Conservation (phyloP, 2,329 filamentous ascomycete genomes). For the Aspergillus pseudoterreus region DNA sequence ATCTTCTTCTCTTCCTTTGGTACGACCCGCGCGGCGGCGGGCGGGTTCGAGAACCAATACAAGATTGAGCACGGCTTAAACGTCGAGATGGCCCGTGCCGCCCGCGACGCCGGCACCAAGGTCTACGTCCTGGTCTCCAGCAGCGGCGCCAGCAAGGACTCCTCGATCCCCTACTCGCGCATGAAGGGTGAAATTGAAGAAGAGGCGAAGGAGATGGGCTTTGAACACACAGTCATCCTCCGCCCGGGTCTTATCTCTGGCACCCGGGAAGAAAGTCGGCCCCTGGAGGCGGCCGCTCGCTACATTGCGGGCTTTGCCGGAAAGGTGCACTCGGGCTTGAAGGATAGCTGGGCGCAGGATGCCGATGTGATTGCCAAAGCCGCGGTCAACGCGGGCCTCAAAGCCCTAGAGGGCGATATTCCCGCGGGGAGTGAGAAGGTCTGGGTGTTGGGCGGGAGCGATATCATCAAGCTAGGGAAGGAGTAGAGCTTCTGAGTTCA, state of each 20-base stretch:
- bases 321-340: constrained; percentile 49
- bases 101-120: constrained; percentile 66
- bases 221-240: constrained; percentile 72
- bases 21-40: constrained; percentile 72
- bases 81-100: constrained; percentile 69
- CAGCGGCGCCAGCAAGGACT: constrained; percentile 49
- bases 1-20: constrained; percentile 75
- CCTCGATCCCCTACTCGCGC: constrained; percentile 52
- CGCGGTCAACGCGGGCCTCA: constrained; percentile 35
- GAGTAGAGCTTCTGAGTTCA: constrained; percentile 7
- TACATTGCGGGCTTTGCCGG: constrained; percentile 56
- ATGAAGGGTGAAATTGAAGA: constrained; percentile 93
- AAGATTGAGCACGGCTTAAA: constrained; percentile 88
- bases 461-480: constrained; percentile 32
- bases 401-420: constrained; percentile 38
- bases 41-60: constrained; percentile 74
- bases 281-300: constrained; percentile 56
- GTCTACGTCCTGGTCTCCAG: constrained; percentile 75
- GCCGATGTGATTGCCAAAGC: constrained; percentile 61
- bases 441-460: constrained; percentile 34
- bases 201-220: constrained; percentile 64
- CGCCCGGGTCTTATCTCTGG: constrained; percentile 75
- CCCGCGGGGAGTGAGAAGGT: constrained; percentile 39
- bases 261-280: constrained; percentile 58
- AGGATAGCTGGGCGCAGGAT: constrained; percentile 70